phyloP scores from a whole-genome alignment of 176 grass and related monocot species.

The Juncus effusus region DNA sequence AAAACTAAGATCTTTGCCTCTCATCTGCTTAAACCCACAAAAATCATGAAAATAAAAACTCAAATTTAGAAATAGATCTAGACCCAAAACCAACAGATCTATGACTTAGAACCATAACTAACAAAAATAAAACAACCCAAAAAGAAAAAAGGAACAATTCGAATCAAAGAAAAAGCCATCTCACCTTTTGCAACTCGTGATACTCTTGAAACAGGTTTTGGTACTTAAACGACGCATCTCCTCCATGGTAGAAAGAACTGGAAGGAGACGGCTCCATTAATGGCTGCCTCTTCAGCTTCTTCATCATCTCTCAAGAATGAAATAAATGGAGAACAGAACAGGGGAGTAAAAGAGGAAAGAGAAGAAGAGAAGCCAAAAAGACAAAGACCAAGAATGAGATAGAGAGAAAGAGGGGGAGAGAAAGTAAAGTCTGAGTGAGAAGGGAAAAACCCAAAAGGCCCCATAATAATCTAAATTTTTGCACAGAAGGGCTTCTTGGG shows the following conservation, averaged over 20 bases:
- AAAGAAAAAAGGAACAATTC: neutral
- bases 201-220: conserved; percentile 30
- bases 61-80: neutral
- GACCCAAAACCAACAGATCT: conserved; percentile 9
- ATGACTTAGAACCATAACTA: neutral
- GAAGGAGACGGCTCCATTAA: conserved; percentile 26
- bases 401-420: conserved; percentile 4
- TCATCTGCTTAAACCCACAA: neutral
- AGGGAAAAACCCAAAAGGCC: conserved; percentile 50
- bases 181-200: conserved; percentile 32
- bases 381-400: conserved; percentile 15
- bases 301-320: conserved; percentile 16
- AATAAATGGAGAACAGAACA: neutral
- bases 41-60: neutral
- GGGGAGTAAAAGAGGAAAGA: neutral
- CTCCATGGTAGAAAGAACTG: conserved; percentile 21
- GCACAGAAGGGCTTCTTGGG: conserved; percentile 25
- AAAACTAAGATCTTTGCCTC: neutral
- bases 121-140: conserved; percentile 2
- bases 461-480: conserved; percentile 46
- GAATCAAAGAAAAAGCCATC: no score
- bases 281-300: conserved; percentile 29
- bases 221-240: conserved; percentile 29
- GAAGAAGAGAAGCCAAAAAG: conserved; percentile 20
- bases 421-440: conserved; percentile 35